These are phyloP conservation scores for Hapsidospora chrysogenum DNA, from an alignment of 495 filamentous ascomycete species.

Conservation along the genomic window DNA sequence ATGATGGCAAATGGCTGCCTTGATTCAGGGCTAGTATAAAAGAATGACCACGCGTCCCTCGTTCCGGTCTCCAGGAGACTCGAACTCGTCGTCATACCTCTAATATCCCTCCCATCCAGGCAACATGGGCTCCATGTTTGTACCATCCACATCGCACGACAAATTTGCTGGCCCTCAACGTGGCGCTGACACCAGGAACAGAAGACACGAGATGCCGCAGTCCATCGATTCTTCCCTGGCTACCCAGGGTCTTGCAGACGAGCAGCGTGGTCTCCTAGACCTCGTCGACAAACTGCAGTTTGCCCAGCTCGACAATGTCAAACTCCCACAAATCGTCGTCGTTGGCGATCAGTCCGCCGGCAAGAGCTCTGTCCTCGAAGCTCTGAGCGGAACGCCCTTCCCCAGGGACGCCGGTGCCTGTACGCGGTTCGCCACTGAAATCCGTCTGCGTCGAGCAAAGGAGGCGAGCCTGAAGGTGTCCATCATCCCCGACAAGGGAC, in stretches of 20 bases:
- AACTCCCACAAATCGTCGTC: conserved; percentile 56
- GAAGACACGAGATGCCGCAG: conserved; percentile 3
- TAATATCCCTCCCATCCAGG: too few species aligned
- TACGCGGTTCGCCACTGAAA: conserved; percentile 54
- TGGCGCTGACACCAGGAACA: neutral
- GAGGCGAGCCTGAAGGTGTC: conserved; percentile 26
- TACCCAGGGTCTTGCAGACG: conserved; percentile 17
- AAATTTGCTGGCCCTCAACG: neutral
- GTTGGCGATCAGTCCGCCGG: conserved; percentile 56
- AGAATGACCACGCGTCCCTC: too few species aligned
- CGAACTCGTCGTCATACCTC: too few species aligned
- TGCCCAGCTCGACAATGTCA: conserved; percentile 23
- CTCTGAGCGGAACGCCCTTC: conserved; percentile 53
- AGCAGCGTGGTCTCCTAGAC: conserved; percentile 18
- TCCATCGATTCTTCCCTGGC: conserved; percentile 15
- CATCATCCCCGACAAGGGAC: conserved; percentile 30
- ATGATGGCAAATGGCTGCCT: too few species aligned
- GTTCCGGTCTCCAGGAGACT: too few species aligned
- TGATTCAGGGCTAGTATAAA: too few species aligned
- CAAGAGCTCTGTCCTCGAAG: conserved; percentile 61
- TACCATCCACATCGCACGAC: neutral
- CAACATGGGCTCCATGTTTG: neutral
- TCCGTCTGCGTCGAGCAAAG: conserved; percentile 24
- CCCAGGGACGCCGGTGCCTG: conserved; percentile 46
- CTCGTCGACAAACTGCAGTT: conserved; percentile 23